Evolutionary conservation across 768 basidiomycete genomes (phyloP).

Genomic region (Clathrus columnatus): DNA sequence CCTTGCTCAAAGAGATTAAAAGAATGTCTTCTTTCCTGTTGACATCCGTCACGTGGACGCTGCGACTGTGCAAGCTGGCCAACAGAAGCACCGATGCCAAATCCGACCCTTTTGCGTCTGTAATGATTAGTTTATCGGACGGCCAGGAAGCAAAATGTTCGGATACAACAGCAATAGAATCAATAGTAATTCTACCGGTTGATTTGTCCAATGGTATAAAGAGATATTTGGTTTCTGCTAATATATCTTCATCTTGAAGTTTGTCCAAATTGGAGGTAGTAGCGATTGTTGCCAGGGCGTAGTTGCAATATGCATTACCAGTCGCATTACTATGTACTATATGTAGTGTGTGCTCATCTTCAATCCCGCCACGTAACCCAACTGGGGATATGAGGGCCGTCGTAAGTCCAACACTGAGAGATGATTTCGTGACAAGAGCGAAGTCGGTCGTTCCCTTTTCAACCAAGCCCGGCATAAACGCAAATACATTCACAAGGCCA

Average conservation of each 20-base stretch:
- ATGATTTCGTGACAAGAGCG: constrained; percentile 62
- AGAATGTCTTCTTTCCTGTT: constrained; percentile 78
- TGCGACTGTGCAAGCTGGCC: constrained; percentile 85
- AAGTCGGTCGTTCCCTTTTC: constrained; percentile 50
- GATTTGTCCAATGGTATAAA: constrained; percentile 68
- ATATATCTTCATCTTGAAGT: constrained; percentile 60
- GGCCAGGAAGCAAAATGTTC: constrained; percentile 90
- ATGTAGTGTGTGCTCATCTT: constrained; percentile 60
- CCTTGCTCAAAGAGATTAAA: constrained; percentile 90
- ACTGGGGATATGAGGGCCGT: constrained; percentile 71
- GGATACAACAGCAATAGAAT: constrained; percentile 61
- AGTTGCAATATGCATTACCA: constrained; percentile 75
- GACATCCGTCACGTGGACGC: constrained; percentile 87
- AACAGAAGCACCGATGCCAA: constrained; percentile 88
- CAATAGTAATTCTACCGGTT: constrained; percentile 18
- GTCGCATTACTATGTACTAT: constrained; percentile 55
- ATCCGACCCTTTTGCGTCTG: constrained; percentile 86
- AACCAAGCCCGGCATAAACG: constrained; percentile 72
- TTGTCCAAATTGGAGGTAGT: constrained; percentile 53
- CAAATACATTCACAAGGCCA: constrained; percentile 80
- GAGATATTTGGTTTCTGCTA: constrained; percentile 73
- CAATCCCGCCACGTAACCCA: constrained; percentile 52
- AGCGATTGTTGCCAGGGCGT: constrained; percentile 73
- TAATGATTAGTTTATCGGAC: constrained; percentile 83
- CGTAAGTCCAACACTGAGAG: constrained; percentile 85